Base-by-base conservation (phyloP, 345 rosid species). In the Eucalyptus marginata region DNA sequence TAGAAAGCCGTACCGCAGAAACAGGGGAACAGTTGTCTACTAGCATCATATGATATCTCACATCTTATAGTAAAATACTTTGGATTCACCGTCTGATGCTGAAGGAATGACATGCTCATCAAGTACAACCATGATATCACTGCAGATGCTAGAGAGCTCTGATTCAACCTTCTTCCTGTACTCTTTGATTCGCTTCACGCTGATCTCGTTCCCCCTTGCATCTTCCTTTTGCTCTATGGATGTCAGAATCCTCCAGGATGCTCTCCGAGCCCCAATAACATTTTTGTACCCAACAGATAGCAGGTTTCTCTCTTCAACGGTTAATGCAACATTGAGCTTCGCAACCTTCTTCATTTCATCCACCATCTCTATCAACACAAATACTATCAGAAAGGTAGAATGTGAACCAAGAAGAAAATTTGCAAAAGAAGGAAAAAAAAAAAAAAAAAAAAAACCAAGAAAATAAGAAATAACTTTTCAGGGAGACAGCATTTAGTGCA, bases 341-440 rank as follows among this genome's bases (percentile, higher is more conserved):
- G 93, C 93, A 88, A 92, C 91, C 85, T 88, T 92, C 89, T 92
- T 92, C 93, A 92, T 92, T 16, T 92, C 91, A 62, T 92, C 92
- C 88, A 92, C 93, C 93, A 92, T 92, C 86, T 92, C 93, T 92
- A 90, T 84, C 59, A n/a, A 86, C 62, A 50, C 87, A 86, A 52
- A 36, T 27, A 52, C 31, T 76, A 76, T 76, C 84, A 86, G 58
- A 51, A 52, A 86, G 40, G 54, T 43, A 86, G 64, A 86, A 52
- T 31, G 22, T 8, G 10, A 49, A 31, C 29, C 17, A 33, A 22
- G 56, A 52, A 52, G 87, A 49, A 86, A 27, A 18, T 52, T 8
- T 52, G 58, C 25, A 52, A 52, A 52, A 52, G 10, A 10, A 52
- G 47, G 12, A 85, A 36, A 49, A 33, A 18, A 22, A 62, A 44